Base-by-base conservation (phyloP, 1,284 basidiomycete genomes). In the Austroboletus niveus region DNA sequence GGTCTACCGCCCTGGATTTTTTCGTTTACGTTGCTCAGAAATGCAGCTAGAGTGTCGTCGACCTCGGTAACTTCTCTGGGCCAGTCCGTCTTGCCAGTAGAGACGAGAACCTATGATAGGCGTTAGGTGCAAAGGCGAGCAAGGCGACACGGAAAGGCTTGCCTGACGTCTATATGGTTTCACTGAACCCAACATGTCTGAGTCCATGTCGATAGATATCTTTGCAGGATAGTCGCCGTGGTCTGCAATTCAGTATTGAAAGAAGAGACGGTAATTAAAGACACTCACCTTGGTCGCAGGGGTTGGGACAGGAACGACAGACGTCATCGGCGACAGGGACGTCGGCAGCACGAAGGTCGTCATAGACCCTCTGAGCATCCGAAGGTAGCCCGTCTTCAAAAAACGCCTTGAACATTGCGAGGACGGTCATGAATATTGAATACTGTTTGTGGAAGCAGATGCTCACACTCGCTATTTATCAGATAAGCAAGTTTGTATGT, bases 31-130 rank as follows among this genome's bases (percentile, higher is more conserved):
- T 71, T 63, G 47, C 68, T 66, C 49, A 94, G 69, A 58, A 82
- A 75, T 29, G 82, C 74, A 12, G 92, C 87, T 31, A 94, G 81
- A 8, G 86, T 82, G 54, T 78, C 81, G 36, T 76, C 70, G 22
- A 78, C 84, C 51, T 84, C 79, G 11, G 87, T 85, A 54, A 95
- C 82, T 48, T 92, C 85, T 38, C 76, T 77, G 36, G 82, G 79
- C 94, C 93, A 96, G 70, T 96, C 91, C 29, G 83, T 79, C 72
- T 89, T 87, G 14, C 91, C 92, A 1, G 92, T 95, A 1, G 92
- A 94, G 49, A 97, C 90, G 30, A 95, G 77, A 32, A 93, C 77
- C 85, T 92, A 56, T 30, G 45, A 46, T 40, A 45, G 32, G 17
- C 31, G 15, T n/a, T 8, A 39, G 38, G 38, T 22, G 30, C 15